These are phyloP conservation scores for Zymoseptoria brevis DNA, from an alignment of 2,329 filamentous ascomycete species.

Conservation along the genomic window DNA sequence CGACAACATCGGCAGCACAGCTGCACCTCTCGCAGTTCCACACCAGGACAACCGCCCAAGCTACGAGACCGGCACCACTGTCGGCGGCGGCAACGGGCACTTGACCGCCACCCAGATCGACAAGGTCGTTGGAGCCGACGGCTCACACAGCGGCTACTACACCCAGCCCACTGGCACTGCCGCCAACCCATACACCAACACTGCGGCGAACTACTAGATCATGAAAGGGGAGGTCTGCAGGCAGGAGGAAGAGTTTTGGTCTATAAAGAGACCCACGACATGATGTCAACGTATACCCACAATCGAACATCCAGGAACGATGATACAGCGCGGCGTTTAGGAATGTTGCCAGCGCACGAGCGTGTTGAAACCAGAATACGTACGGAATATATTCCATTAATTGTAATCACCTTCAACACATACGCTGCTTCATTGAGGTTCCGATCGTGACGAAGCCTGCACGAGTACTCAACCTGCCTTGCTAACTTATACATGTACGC, in stretches of 20 bases:
- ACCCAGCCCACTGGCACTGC: conserved; percentile 36
- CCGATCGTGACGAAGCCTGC: no score
- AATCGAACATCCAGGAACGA: neutral
- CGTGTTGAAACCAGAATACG: neutral
- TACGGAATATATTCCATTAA: neutral
- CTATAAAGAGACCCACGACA: neutral
- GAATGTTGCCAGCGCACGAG: neutral
- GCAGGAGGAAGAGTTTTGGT: neutral
- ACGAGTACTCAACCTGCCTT: no score
- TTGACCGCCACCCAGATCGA: conserved; percentile 19
- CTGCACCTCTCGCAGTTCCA: conserved; percentile 22
- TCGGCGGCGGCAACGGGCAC: conserved; percentile 27
- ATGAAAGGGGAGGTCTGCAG: neutral
- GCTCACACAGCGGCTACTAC: conserved; percentile 37
- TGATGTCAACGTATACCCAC: neutral
- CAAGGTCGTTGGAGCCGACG: conserved; percentile 19
- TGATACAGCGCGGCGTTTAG: neutral
- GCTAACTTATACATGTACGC: no score
- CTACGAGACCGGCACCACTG: conserved; percentile 45
- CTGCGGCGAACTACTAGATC: conserved; percentile 26
- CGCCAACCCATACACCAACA: conserved; percentile 31
- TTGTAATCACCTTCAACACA: neutral
- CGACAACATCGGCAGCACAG: no score
- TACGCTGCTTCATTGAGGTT: neutral
- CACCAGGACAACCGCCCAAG: conserved; percentile 36